Evolutionary conservation across 2,329 filamentous ascomycete species (phyloP), one percentile per base, ranked within the genome.

Genomic region (Exophiala viscosa): DNA sequence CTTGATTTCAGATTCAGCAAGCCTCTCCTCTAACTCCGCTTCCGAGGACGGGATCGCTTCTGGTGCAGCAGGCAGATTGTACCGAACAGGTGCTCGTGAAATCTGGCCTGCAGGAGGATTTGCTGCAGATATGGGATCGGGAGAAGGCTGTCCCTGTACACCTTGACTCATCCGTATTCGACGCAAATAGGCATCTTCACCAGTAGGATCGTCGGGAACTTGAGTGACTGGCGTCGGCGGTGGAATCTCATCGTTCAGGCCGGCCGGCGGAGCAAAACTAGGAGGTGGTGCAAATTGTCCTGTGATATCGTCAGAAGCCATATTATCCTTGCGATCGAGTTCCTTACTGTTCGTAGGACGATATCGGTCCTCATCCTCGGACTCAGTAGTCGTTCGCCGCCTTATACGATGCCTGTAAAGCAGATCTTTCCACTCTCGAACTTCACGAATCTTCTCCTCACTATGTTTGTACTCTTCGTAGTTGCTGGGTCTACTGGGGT

Each of bases 391-490:
- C 23, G 62, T 66, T 42, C 70, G 70, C 47, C 66, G 70, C 55
- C 69, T 76, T 61, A 78, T 79, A 40, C 84, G 78, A 65, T 90
- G 87, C 11, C 83, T 82, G 67, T 93, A 91, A 11, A 96, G 75
- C 34, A 87, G 73, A 36, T 85, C 82, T 67, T 91, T 95, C 91
- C 91, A 96, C 63, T 95, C 90, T 52, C 82, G 79, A 3, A 90
- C 81, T 66, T 95, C 90, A 14, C 80, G 75, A 54, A 91, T 82
- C 66, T 88, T 86, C 71, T 95, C 90, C 53, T 95, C 89, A 64
- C 89, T 93, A 55, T 84, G 78, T 54, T 88, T 80, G 66, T 93
- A 96, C 65, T 92, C 87, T 50, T 91, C 87, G 45, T 92, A 87
- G 60, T 85, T 90, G 36, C 88, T 95, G 7, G 91, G 90, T 35